phyloP scores from a whole-genome alignment of 148 eudicot genomes.

The Heliosperma pusillum region DNA sequence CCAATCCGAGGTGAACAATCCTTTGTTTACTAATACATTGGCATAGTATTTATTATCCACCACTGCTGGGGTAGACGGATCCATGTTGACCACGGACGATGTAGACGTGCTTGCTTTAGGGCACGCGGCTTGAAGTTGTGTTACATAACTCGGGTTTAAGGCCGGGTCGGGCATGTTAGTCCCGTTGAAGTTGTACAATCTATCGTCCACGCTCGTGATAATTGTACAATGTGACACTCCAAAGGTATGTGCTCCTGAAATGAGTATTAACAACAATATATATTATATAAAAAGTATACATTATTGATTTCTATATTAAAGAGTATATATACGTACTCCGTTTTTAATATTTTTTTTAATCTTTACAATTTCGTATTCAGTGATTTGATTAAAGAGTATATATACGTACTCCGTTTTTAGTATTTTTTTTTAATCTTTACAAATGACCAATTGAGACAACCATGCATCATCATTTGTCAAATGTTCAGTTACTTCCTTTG shows the following conservation, averaged over 20 bases:
- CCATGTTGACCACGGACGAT: constrained; percentile 34
- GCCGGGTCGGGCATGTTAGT: constrained; percentile 41
- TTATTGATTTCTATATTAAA: too few species aligned
- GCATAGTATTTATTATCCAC: constrained; percentile 23
- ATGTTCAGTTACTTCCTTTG: too few species aligned
- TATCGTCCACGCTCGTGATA: constrained; percentile 12
- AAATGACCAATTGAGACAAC: too few species aligned
- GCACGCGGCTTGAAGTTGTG: constrained; percentile 44
- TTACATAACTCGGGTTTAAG: constrained; percentile 40
- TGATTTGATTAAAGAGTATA: too few species aligned
- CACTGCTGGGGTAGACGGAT: constrained; percentile 21
- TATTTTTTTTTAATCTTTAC: too few species aligned
- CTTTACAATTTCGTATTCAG: too few species aligned
- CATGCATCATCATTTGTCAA: too few species aligned
- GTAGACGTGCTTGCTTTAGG: constrained; percentile 41
- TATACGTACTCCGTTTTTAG: too few species aligned
- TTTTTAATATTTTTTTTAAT: too few species aligned
- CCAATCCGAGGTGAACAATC: constrained; percentile 35
- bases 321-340: too few species aligned
- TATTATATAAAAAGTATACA: too few species aligned
- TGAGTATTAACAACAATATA: too few species aligned
- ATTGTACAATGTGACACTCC: constrained; percentile 30
- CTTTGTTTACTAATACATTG: constrained; percentile 15
- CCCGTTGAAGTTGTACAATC: constrained; percentile 29
- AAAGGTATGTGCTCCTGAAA: constrained; percentile 28